These are phyloP conservation scores for Phytophthora lateralis DNA, from an alignment of 352 stramenopile genomes.

Conservation along the genomic window DNA sequence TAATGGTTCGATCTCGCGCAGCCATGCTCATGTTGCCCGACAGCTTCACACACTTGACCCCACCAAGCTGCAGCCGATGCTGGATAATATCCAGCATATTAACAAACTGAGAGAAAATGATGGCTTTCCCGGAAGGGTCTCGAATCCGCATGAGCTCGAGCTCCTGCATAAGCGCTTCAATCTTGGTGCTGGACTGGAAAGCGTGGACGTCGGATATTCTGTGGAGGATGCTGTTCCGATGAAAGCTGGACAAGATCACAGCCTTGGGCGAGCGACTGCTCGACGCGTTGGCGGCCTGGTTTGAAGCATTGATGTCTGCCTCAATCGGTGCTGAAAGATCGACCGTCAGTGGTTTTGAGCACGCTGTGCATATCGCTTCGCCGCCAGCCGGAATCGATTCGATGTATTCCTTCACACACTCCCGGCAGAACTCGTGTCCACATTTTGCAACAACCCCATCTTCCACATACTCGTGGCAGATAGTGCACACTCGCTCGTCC, in stretches of 20 bases:
- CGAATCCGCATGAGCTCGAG: slow-evolving; percentile 93
- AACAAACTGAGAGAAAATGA: slow-evolving; percentile 99
- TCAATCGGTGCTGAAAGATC: slow-evolving; percentile 57
- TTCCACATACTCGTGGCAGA: slow-evolving; percentile 95
- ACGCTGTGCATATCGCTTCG: slow-evolving; percentile 74
- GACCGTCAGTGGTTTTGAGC: slow-evolving; percentile 86
- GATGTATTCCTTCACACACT: slow-evolving; percentile 84
- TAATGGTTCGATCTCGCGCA: slow-evolving; percentile 80
- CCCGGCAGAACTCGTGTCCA: slow-evolving; percentile 91
- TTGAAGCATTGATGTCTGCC: slow-evolving; percentile 12
- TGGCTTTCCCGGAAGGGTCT: slow-evolving; percentile 96
- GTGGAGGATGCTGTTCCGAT: slow-evolving; percentile 76
- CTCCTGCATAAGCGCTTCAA: slow-evolving; percentile 98
- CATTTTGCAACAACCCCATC: slow-evolving; percentile 91
- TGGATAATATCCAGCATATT: slow-evolving; percentile 99
- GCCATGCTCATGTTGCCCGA: slow-evolving; percentile 92
- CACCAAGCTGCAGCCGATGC: slow-evolving; percentile 92
- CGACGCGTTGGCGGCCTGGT: slow-evolving; percentile 3
- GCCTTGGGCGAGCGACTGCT: slow-evolving; percentile 24
- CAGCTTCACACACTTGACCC: slow-evolving; percentile 91
- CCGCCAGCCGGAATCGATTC: slow-evolving; percentile 68
- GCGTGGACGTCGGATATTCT: slow-evolving; percentile 63
- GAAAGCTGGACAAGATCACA: slow-evolving; percentile 67
- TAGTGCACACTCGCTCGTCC: slow-evolving; percentile 67
- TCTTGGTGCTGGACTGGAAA: slow-evolving; percentile 95